A percentile compares a stretch with the other conserved stretches of the same genome.
These are phyloP conservation scores for Dactylellina sp. DNA, from an alignment of 2,329 filamentous ascomycete species.

Conservation along the genomic window DNA sequence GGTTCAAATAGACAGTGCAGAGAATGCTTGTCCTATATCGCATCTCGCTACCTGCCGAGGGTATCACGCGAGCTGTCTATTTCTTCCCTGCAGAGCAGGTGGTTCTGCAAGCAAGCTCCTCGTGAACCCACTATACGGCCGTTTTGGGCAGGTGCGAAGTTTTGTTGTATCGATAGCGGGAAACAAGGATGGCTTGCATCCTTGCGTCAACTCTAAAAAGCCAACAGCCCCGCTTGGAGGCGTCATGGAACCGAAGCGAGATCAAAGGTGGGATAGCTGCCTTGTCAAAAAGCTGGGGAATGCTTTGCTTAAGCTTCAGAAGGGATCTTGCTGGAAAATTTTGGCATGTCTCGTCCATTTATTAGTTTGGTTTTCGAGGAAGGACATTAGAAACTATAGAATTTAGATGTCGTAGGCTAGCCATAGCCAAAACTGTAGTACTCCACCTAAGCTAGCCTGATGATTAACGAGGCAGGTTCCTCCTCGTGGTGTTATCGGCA, in stretches of 20 bases:
- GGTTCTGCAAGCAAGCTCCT: constrained; percentile 28
- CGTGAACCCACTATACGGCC: constrained; percentile 15
- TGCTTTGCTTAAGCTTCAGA: constrained; percentile 9
- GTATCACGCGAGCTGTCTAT: constrained; percentile 37
- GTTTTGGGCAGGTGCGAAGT: constrained; percentile 35
- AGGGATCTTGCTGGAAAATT: constrained; percentile 17
- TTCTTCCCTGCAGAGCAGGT: constrained; percentile 32
- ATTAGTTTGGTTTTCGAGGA: constrained; percentile 5
- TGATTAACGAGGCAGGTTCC: no score
- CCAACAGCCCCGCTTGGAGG: constrained; percentile 3
- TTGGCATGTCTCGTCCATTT: constrained; percentile 12
- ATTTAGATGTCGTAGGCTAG: no score
- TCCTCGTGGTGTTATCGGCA: no score
- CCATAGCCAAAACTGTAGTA: no score
- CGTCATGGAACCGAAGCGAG: constrained; percentile 29
- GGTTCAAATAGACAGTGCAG: neutral
- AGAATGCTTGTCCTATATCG: neutral
- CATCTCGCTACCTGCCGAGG: constrained; percentile 34
- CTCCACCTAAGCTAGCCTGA: no score
- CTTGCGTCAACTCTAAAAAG: constrained; percentile 20
- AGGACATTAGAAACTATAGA: no score
- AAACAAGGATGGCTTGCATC: constrained; percentile 28
- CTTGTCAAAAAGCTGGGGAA: constrained; percentile 33
- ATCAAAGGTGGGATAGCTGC: constrained; percentile 29
- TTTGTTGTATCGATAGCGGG: constrained; percentile 27